phyloP scores from a whole-genome alignment of 306 rosid species.

The Acacia melanoxylon region DNA sequence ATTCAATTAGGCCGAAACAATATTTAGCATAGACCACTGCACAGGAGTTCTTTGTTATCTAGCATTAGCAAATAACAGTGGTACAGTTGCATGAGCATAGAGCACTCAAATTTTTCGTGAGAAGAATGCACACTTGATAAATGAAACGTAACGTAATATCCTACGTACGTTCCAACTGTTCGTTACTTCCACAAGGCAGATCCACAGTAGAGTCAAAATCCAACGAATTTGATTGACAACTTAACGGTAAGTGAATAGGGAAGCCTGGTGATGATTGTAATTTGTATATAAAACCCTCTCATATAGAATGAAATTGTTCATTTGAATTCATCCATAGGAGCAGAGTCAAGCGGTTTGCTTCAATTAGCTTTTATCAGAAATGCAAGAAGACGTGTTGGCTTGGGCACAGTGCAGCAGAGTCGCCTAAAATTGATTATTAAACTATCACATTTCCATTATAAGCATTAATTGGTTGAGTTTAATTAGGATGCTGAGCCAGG shows the following conservation, averaged over 20 bases:
- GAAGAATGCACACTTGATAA: neutral
- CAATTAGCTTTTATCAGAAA: neutral
- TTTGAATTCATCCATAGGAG: neutral
- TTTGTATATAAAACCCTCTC: too few species aligned
- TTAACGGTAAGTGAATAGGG: neutral
- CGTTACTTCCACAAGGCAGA: neutral
- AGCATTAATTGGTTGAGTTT: conserved; percentile 5
- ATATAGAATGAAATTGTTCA: neutral
- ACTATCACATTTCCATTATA: neutral
- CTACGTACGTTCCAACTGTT: neutral
- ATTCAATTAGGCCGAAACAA: neutral
- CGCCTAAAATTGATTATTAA: neutral
- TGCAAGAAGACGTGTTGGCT: neutral
- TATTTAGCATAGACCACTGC: neutral
- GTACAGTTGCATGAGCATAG: neutral
- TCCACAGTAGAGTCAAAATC: neutral
- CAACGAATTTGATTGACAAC: neutral
- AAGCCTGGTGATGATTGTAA: neutral
- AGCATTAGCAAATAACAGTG: neutral
- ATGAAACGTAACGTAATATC: neutral
- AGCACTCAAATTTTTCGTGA: neutral
- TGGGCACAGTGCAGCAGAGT: neutral
- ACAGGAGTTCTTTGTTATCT: neutral
- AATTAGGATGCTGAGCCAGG: neutral
- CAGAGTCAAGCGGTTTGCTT: neutral